These are phyloP conservation scores for Candida sanyiensis DNA, from an alignment of 805 yeast genomes.

Conservation along the genomic window DNA sequence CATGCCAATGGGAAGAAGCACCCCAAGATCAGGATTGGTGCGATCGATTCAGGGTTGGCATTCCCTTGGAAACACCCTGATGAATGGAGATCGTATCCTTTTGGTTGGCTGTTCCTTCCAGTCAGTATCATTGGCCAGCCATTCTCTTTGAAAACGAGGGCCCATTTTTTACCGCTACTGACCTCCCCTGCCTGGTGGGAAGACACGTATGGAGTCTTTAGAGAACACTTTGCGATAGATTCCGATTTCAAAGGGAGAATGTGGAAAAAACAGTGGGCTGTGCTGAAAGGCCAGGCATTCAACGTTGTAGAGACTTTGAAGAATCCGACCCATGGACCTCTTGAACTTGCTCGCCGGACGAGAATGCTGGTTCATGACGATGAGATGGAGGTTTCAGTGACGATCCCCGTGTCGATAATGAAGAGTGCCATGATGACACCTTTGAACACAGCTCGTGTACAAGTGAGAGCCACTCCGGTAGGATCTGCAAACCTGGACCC, in stretches of 20 bases:
- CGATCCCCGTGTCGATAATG: slow-evolving; percentile 33
- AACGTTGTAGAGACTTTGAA: slow-evolving; percentile 65
- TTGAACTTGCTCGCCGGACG: slow-evolving; percentile 57
- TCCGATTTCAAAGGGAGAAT: slow-evolving; percentile 57
- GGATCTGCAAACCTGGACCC: slow-evolving; percentile 1
- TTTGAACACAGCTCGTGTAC: no score
- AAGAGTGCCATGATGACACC: slow-evolving; percentile 42
- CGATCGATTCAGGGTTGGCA: slow-evolving; percentile 69
- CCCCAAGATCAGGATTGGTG: slow-evolving; percentile 52
- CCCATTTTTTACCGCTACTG: slow-evolving; percentile 50
- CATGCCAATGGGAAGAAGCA: slow-evolving; percentile 18
- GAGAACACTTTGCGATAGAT: slow-evolving; percentile 47
- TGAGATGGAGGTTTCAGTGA: slow-evolving; percentile 50
- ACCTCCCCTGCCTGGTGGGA: slow-evolving; percentile 72
- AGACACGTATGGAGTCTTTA: slow-evolving; percentile 41
- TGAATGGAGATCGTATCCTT: slow-evolving; percentile 76
- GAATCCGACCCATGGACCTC: slow-evolving; percentile 53
- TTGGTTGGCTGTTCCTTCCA: slow-evolving; percentile 72
- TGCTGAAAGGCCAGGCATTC: slow-evolving; percentile 72
- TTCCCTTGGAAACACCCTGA: slow-evolving; percentile 83
- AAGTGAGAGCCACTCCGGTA: no score
- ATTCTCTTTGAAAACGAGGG: slow-evolving; percentile 48
- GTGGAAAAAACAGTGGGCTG: slow-evolving; percentile 66
- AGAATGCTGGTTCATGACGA: slow-evolving; percentile 57
- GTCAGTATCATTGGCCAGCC: slow-evolving; percentile 60